These are phyloP conservation scores for Xylariaceae sp. DNA, from an alignment of 2,329 filamentous ascomycete species.

Conservation along the genomic window DNA sequence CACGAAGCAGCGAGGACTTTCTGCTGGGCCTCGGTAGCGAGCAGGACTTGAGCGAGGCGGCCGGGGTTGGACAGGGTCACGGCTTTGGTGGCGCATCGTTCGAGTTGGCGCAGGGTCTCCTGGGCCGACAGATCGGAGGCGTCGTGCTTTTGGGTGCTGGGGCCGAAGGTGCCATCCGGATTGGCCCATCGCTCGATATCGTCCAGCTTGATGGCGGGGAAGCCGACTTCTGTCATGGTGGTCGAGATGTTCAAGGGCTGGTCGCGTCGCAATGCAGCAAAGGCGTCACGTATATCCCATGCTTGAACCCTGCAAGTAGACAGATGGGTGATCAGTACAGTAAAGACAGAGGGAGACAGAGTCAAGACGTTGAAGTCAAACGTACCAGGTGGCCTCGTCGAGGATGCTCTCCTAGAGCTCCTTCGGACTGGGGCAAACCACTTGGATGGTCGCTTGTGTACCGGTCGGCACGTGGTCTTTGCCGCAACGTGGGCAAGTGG, in stretches of 20 bases:
- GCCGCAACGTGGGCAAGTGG: background rate
- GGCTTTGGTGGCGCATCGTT: background rate
- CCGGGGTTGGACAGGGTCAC: background rate
- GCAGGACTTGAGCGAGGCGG: background rate
- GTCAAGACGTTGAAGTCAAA: background rate
- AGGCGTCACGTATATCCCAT: background rate
- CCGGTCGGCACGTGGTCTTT: background rate
- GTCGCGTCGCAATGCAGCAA: background rate
- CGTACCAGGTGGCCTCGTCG: background rate
- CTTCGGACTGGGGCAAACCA: background rate
- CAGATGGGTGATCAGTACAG: background rate
- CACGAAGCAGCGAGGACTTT: background rate
- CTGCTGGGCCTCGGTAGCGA: background rate
- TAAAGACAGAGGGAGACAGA: background rate
- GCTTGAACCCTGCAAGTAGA: background rate
- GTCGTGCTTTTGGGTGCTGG: background rate
- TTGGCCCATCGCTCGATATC: background rate
- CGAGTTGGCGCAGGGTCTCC: background rate
- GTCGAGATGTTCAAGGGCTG: background rate
- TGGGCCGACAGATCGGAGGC: background rate
- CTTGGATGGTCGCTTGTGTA: background rate
- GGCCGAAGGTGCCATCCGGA: background rate
- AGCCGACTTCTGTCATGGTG: background rate
- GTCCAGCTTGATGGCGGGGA: background rate
- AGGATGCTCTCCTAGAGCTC: background rate